phyloP scores from a whole-genome alignment of 2,329 filamentous ascomycete genomes.

The Gaeumannomyces tritici region DNA sequence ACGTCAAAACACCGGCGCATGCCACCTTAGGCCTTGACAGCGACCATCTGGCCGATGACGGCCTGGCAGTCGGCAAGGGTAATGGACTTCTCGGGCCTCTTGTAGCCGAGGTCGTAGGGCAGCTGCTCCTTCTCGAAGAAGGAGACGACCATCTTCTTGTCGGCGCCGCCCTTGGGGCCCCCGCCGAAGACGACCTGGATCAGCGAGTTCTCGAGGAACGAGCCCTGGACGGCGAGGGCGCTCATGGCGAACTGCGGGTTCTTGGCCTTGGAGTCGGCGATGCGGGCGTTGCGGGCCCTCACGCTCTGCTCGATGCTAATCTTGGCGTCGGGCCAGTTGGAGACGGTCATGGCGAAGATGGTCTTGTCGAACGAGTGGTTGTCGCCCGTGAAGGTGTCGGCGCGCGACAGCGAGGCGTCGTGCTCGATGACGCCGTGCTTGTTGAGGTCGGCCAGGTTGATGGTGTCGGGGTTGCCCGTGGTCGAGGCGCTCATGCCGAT shows the following conservation, averaged over 20 bases:
- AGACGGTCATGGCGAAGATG: neutral
- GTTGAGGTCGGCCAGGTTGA: constrained; percentile 19
- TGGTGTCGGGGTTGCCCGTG: constrained; percentile 29
- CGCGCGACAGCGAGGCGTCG: constrained; percentile 21
- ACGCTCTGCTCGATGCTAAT: neutral
- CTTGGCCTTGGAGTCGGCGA: constrained; percentile 1
- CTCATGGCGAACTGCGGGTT: constrained; percentile 6
- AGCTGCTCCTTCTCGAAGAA: constrained; percentile 8
- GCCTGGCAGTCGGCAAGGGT: neutral
- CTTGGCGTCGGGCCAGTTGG: constrained; percentile 21
- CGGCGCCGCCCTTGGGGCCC: constrained; percentile 2
- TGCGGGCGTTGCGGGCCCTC: neutral
- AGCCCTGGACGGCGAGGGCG: neutral
- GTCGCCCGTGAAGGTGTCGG: constrained; percentile 21
- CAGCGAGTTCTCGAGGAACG: constrained; percentile 6
- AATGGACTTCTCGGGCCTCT: neutral
- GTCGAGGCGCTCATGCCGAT: constrained; percentile 32
- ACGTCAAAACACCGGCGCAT: neutral
- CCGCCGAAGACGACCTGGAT: constrained; percentile 7
- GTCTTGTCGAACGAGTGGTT: constrained; percentile 21
- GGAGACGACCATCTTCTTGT: constrained; percentile 4
- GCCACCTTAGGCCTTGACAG: neutral
- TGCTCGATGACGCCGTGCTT: constrained; percentile 23
- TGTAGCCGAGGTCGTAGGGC: constrained; percentile 6
- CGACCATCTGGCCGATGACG: neutral